Conservation (phyloP, 805 yeast genomes). For the Metschnikowia amazonensis region DNA sequence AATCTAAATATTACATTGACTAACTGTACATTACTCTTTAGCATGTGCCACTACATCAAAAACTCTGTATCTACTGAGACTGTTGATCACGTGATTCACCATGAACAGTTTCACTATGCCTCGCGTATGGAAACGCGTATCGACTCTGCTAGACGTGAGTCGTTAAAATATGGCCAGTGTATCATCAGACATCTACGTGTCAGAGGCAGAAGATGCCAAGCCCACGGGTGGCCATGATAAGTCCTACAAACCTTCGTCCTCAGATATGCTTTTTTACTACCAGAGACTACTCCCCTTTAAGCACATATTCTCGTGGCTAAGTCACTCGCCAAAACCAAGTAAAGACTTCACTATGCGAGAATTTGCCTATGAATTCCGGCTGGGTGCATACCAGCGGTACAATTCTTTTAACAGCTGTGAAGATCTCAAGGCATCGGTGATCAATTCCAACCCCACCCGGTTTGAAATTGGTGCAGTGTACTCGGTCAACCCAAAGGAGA, state of each 20-base stretch:
- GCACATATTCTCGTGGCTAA: constrained; percentile 81
- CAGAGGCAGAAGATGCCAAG: constrained; percentile 2
- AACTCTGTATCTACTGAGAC: no score
- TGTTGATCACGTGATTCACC: neutral
- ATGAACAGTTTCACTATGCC: neutral
- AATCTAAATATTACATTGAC: neutral
- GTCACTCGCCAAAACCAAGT: constrained; percentile 74
- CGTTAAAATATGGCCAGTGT: neutral
- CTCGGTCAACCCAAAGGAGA: constrained; percentile 78
- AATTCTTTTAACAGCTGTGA: constrained; percentile 64
- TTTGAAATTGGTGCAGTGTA: constrained; percentile 95
- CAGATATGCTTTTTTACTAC: constrained; percentile 73
- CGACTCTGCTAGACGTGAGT: neutral
- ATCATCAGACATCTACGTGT: constrained; percentile 3
- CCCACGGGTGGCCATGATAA: constrained; percentile 4
- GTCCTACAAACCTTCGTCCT: constrained; percentile 36
- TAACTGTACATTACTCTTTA: neutral
- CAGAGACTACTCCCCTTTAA: constrained; percentile 71
- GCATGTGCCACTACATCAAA: no score
- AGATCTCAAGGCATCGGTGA: constrained; percentile 76
- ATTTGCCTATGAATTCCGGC: constrained; percentile 83
- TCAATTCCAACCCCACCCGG: constrained; percentile 74
- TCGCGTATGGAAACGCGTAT: constrained; percentile 1
- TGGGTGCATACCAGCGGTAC: constrained; percentile 89
- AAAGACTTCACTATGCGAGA: constrained; percentile 84